Evolutionary conservation across 2,329 filamentous ascomycete species (phyloP).

Genomic region (Neofusicoccum laricinum): DNA sequence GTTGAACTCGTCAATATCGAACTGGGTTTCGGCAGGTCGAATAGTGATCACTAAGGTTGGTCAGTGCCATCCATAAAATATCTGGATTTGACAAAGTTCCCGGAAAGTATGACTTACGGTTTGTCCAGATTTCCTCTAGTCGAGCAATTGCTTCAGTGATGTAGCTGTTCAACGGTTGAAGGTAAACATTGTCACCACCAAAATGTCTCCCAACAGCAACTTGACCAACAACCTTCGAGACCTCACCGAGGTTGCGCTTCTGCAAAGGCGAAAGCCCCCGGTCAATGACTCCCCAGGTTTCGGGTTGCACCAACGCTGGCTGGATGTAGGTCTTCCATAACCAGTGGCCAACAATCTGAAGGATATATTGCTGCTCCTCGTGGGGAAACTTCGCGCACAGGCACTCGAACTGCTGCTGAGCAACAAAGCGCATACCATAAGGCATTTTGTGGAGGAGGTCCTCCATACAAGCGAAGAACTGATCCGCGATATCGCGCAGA

Average conservation of each 20-base stretch:
- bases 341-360: constrained; percentile 87
- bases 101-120: constrained; percentile 44
- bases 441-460: constrained; percentile 85
- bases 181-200: constrained; percentile 89
- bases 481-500: constrained; percentile 88
- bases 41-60: constrained; percentile 67
- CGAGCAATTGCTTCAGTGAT: constrained; percentile 80
- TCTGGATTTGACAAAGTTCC: too few relatives aligned
- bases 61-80: constrained; percentile 30
- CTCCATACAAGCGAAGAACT: constrained; percentile 79
- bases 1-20: constrained; percentile 98
- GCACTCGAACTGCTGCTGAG: constrained; percentile 78
- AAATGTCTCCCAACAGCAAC: constrained; percentile 86
- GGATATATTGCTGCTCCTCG: constrained; percentile 72
- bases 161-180: constrained; percentile 92
- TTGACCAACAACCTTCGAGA: constrained; percentile 88
- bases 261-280: constrained; percentile 84
- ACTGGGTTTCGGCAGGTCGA: constrained; percentile 82
- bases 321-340: constrained; percentile 93
- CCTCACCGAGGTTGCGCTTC: constrained; percentile 86
- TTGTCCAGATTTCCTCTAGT: constrained; percentile 70
- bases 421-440: constrained; percentile 85
- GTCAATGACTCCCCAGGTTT: constrained; percentile 90
- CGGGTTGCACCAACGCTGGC: constrained; percentile 82
- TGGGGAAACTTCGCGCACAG: constrained; percentile 74